These are phyloP conservation scores for Rhizomucor miehei DNA, from an alignment of 371 early-diverging fungal genomes.

Conservation along the genomic window DNA sequence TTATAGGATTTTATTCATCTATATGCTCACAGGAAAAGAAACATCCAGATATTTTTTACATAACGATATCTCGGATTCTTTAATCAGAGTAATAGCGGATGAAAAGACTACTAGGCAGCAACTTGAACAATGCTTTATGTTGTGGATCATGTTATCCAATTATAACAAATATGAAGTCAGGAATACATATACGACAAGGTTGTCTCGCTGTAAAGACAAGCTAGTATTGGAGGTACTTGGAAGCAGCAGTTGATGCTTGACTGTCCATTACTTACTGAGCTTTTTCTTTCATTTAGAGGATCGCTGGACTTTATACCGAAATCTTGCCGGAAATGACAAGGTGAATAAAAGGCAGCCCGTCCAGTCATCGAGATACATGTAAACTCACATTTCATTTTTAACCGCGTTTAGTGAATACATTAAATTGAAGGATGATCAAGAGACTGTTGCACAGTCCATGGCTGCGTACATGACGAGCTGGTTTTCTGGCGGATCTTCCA, in stretches of 20 bases:
- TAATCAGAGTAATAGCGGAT: slow-evolving; percentile 37
- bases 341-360: slow-evolving; percentile 20
- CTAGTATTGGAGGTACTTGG: slow-evolving; percentile 17
- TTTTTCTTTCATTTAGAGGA: slow-evolving; percentile 17
- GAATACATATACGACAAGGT: slow-evolving; percentile 39
- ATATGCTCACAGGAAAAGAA: too few species aligned
- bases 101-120: slow-evolving; percentile 19
- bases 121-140: slow-evolving; percentile 32
- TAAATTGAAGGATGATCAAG: slow-evolving; percentile 47
- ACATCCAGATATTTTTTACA: slow-evolving; percentile 50
- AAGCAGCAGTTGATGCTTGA: not conserved
- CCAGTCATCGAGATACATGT: not conserved
- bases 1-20: not conserved
- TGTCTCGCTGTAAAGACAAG: slow-evolving; percentile 28
- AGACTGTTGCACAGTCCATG: slow-evolving; percentile 37
- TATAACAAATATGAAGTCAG: slow-evolving; percentile 56
- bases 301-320: slow-evolving; percentile 25
- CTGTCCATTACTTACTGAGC: too few species aligned
- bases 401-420: slow-evolving; percentile 31
- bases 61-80: slow-evolving; percentile 34
- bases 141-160: slow-evolving; percentile 49
- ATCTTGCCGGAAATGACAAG: slow-evolving; percentile 29
- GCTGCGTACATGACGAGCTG: slow-evolving; percentile 48
- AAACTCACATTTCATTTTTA: too few species aligned
- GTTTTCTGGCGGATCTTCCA: slow-evolving; percentile 28